phyloP scores from a whole-genome alignment of 306 rosid genomes.

The Acacia crassicarpa region DNA sequence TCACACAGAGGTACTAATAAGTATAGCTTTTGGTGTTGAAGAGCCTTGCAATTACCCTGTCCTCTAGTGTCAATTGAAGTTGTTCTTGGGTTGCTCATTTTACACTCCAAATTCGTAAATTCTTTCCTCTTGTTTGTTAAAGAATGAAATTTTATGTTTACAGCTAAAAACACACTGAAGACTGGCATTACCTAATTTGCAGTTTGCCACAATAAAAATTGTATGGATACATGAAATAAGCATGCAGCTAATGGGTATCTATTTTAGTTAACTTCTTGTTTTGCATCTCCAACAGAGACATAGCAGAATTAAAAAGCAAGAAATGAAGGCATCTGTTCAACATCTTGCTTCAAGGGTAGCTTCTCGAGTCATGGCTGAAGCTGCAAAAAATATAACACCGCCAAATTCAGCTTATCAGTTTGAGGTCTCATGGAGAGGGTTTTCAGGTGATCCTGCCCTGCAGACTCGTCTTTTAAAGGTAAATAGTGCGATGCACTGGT shows the following conservation, averaged over 20 bases:
- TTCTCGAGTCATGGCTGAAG: slow-evolving; percentile 67
- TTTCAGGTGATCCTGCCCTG: slow-evolving; percentile 63
- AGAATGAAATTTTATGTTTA: not conserved
- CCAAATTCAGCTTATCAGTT: slow-evolving; percentile 93
- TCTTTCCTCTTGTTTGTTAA: not conserved
- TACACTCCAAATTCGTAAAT: not conserved
- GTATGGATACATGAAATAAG: not conserved
- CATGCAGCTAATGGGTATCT: not conserved
- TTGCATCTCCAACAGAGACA: slow-evolving; percentile 50
- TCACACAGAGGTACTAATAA: slow-evolving; percentile 49
- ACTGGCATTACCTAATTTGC: not conserved
- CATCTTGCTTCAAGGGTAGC: slow-evolving; percentile 87
- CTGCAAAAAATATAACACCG: slow-evolving; percentile 61
- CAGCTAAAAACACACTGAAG: not conserved
- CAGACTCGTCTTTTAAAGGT: slow-evolving; percentile 81
- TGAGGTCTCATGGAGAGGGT: slow-evolving; percentile 84
- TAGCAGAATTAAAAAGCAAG: slow-evolving; percentile 42
- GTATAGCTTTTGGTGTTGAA: slow-evolving; percentile 3
- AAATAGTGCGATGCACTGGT: slow-evolving; percentile 9
- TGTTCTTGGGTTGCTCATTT: not conserved
- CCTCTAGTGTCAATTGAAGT: not conserved
- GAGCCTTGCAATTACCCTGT: not conserved
- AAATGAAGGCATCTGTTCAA: slow-evolving; percentile 59
- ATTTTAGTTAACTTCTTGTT: not conserved
- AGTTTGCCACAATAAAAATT: not conserved